A percentile compares a stretch with the other conserved stretches of the same genome.
Conservation (phyloP, 2,329 filamentous ascomycete species). For the Arthroderma sp. region DNA sequence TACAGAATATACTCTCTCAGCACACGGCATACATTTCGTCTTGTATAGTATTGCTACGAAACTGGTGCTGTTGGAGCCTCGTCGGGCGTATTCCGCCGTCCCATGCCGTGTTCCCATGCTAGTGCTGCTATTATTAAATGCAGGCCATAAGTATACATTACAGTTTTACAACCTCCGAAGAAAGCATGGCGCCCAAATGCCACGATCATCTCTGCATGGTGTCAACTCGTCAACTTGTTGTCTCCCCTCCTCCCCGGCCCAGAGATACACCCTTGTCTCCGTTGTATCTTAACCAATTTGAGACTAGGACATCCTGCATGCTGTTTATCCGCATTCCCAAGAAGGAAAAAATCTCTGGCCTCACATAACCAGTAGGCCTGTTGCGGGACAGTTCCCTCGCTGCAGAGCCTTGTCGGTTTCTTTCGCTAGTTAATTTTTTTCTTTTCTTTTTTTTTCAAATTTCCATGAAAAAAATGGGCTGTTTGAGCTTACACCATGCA, state of each 20-base stretch:
- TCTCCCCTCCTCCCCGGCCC: not conserved
- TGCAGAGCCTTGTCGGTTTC: not conserved
- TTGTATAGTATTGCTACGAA: no score
- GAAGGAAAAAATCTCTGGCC: not conserved
- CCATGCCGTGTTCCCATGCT: not conserved
- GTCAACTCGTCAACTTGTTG: not conserved
- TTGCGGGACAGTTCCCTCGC: not conserved
- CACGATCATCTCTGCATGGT: not conserved
- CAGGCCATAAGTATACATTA: not conserved
- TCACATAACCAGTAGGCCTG: not conserved
- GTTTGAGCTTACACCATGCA: not conserved
- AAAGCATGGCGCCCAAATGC: not conserved
- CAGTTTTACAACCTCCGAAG: not conserved
- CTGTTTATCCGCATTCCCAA: not conserved
- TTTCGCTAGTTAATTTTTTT: not conserved
- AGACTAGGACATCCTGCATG: not conserved
- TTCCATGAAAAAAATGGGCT: not conserved
- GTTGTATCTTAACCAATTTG: not conserved
- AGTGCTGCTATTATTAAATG: conserved; percentile 1
- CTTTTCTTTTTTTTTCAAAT: not conserved
- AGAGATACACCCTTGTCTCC: not conserved
- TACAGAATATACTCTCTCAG: no score
- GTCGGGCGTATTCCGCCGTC: not conserved
- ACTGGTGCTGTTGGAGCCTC: not conserved
- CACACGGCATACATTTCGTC: no score